Base-by-base conservation (phyloP, 352 stramenopile genomes). In the Globisporangium spinosum region DNA sequence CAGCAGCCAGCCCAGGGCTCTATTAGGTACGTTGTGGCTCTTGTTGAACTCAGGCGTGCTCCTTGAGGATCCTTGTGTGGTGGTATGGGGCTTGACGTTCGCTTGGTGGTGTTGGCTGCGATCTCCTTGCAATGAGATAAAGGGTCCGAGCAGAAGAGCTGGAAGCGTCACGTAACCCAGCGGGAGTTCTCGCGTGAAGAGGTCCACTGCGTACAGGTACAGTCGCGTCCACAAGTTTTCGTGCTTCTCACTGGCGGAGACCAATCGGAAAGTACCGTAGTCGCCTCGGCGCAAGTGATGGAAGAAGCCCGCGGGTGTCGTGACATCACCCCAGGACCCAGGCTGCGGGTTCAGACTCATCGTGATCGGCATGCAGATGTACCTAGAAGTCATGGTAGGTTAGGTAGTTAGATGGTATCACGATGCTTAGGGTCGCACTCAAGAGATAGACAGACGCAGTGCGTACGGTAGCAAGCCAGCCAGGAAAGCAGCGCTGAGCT, bases 181-280 rank as follows among this genome's bases (percentile, higher is more conserved):
- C 12, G 77, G 75, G n/a, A 81, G 77, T 67, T 94, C 78, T 35
- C 77, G 72, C 29, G 15, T 64, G 10, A 72, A 71, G 22, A 98
- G 72, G 64, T 97, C 90, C n/a, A 78, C 34, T 3, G 71, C 72
- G 74, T 97, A 98, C 2, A 91, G 60, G 32, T 75, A 58, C 35
- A 94, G 73, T 22, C 93, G 83, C n/a, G 76, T 80, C 65, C 75
- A 79, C 40, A 97, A 68, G 35, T 76, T 82, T 70, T 98, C 90
- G 12, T 83, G 86, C 3, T 58, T 20, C 13, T 79, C 69, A 29
- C 74, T 73, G n/a, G 85, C 94, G 12, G 87, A 93, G 66, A 97
- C 98, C 7, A 99, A 81, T 12, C 82, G 85, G 51, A 98, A 95
- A 0, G 94, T 98, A 1, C 96, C 97, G 66, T 98, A 99, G 69